phyloP scores from a whole-genome alignment of 768 basidiomycete genomes.

The Lyophyllum atratum region DNA sequence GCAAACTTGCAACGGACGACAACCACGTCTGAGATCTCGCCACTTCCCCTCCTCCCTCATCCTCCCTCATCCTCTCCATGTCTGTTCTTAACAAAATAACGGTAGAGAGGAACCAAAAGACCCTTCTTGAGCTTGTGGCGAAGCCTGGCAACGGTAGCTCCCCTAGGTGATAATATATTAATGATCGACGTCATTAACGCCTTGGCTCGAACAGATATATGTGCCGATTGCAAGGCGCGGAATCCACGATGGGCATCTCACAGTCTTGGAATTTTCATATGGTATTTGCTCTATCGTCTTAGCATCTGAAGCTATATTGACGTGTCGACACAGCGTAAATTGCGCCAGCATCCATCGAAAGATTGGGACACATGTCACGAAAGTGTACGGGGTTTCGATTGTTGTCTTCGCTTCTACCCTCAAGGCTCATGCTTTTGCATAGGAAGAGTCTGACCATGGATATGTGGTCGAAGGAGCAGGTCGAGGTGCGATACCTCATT shows the following conservation, averaged over 20 bases:
- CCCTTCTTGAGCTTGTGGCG: conserved; percentile 65
- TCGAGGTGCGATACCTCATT: conserved; percentile 58
- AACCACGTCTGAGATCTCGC: neutral
- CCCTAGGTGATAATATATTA: neutral
- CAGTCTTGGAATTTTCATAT: conserved; percentile 88
- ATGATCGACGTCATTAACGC: conserved; percentile 10
- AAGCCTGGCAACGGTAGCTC: conserved; percentile 80
- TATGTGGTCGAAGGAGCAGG: conserved; percentile 85
- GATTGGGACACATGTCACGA: conserved; percentile 90
- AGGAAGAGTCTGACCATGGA: conserved; percentile 93
- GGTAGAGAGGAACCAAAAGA: conserved; percentile 64
- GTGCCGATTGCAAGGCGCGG: conserved; percentile 90
- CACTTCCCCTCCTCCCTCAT: neutral
- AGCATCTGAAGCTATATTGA: neutral
- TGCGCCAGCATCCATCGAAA: conserved; percentile 94
- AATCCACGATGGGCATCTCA: conserved; percentile 89
- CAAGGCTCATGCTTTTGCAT: conserved; percentile 1
- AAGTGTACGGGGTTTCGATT: conserved; percentile 70
- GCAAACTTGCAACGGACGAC: neutral
- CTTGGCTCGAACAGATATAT: conserved; percentile 56
- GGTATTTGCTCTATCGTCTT: conserved; percentile 47
- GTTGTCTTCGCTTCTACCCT: neutral
- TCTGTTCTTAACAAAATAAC: conserved; percentile 55
- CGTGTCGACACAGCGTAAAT: conserved; percentile 52
- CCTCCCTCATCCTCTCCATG: conserved; percentile 22